These are phyloP conservation scores for Tremellales sp. DNA, from an alignment of 1,284 basidiomycete genomes.

Conservation along the genomic window DNA sequence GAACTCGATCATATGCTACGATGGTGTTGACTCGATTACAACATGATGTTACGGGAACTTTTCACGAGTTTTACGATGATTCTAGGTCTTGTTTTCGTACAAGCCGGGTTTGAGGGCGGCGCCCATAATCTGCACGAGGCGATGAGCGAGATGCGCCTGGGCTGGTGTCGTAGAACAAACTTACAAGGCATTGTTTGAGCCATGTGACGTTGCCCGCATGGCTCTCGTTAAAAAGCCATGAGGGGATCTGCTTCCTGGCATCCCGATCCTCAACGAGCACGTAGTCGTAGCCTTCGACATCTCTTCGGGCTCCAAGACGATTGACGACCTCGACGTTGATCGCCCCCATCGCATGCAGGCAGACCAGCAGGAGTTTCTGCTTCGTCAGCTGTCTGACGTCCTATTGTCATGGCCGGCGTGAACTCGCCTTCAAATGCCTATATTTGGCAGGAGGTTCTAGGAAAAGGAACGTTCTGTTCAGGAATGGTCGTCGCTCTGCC, in stretches of 20 bases:
- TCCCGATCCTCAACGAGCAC: constrained; percentile 60
- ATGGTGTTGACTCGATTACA: no score
- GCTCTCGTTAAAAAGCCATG: constrained; percentile 39
- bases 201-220: constrained; percentile 52
- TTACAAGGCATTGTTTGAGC: constrained; percentile 71
- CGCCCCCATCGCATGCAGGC: constrained; percentile 67
- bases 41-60: no score
- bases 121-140: not conserved
- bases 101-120: not conserved
- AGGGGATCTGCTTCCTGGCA: constrained; percentile 24
- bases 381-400: constrained; percentile 15
- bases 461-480: constrained; percentile 28
- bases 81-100: not conserved
- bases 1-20: no score
- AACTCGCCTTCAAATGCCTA: constrained; percentile 12
- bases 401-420: constrained; percentile 17
- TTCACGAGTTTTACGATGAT: no score
- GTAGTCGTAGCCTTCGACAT: constrained; percentile 56
- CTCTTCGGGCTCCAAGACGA: constrained; percentile 9
- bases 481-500: constrained; percentile 48
- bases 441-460: constrained; percentile 18
- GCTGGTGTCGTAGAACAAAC: no score
- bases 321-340: constrained; percentile 54
- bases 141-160: no score
- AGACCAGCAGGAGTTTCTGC: constrained; percentile 58